A percentile compares a stretch with the other conserved stretches of the same genome.
Evolutionary conservation across 2,329 filamentous ascomycete species (phyloP).

Genomic region (Monosporascus ibericus): DNA sequence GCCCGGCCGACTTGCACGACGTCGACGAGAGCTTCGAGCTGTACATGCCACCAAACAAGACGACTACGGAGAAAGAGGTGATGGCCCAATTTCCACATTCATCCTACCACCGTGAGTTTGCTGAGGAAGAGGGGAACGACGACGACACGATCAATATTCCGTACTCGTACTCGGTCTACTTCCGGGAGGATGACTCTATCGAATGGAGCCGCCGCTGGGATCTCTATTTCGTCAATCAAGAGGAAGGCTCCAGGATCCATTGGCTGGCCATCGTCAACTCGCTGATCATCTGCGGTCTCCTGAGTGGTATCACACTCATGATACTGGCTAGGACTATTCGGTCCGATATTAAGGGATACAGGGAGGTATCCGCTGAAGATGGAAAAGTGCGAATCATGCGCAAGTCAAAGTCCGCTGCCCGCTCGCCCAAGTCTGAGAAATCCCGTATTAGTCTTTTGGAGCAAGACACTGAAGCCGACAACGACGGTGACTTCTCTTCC

Average conservation of each 20-base stretch:
- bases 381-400: slow-evolving; percentile 53
- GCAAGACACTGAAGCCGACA: slow-evolving; percentile 45
- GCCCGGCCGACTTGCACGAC: slow-evolving; percentile 60
- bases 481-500: slow-evolving; percentile 50
- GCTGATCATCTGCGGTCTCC: slow-evolving; percentile 70
- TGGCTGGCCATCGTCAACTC: slow-evolving; percentile 89
- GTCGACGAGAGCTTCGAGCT: slow-evolving; percentile 63
- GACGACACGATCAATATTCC: slow-evolving; percentile 65
- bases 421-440: slow-evolving; percentile 47
- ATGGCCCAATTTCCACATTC: slow-evolving; percentile 47
- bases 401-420: slow-evolving; percentile 34
- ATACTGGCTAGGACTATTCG: slow-evolving; percentile 74
- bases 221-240: slow-evolving; percentile 82
- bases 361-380: slow-evolving; percentile 60
- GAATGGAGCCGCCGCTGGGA: slow-evolving; percentile 87
- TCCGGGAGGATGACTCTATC: slow-evolving; percentile 71
- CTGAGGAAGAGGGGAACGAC: slow-evolving; percentile 52
- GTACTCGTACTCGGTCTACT: slow-evolving; percentile 87
- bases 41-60: slow-evolving; percentile 57
- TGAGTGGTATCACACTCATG: slow-evolving; percentile 74
- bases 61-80: slow-evolving; percentile 30
- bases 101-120: slow-evolving; percentile 50
- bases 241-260: slow-evolving; percentile 74
- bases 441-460: slow-evolving; percentile 51
- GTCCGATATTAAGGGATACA: slow-evolving; percentile 70